These are phyloP conservation scores for Ascosphaera apis DNA, from an alignment of 2,329 filamentous ascomycete species.

Conservation along the genomic window DNA sequence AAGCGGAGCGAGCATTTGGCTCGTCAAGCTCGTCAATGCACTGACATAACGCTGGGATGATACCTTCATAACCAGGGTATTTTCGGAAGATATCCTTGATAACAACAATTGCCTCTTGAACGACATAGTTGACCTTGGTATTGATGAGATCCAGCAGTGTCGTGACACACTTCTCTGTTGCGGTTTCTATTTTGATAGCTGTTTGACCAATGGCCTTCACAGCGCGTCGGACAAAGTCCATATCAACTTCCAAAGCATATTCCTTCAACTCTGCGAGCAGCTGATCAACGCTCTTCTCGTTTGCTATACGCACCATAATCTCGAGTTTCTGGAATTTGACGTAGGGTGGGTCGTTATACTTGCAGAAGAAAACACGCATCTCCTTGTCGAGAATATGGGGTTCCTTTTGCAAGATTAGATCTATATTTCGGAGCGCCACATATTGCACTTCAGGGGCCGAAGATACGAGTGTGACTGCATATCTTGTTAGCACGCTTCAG, in stretches of 20 bases:
- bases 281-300: conserved; percentile 90
- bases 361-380: conserved; percentile 96
- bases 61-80: conserved; percentile 92
- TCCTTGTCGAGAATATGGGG: conserved; percentile 95
- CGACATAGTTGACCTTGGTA: conserved; percentile 96
- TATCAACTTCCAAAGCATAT: conserved; percentile 93
- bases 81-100: conserved; percentile 97
- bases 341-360: conserved; percentile 96
- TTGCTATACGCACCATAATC: conserved; percentile 98
- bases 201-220: conserved; percentile 95
- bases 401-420: conserved; percentile 83
- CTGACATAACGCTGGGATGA: conserved; percentile 88
- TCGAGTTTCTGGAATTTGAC: conserved; percentile 95
- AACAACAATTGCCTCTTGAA: conserved; percentile 95
- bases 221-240: conserved; percentile 90
- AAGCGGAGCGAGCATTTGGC: conserved; percentile 63
- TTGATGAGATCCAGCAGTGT: conserved; percentile 82
- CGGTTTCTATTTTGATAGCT: conserved; percentile 91
- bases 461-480: conserved; percentile 70
- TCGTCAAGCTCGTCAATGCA: conserved; percentile 95
- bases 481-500: conserved; percentile 9
- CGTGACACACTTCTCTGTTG: conserved; percentile 88
- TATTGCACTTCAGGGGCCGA: conserved; percentile 96
- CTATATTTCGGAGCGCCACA: conserved; percentile 86
- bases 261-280: conserved; percentile 86